A percentile compares a stretch with the other conserved stretches of the same genome.
These are phyloP conservation scores for Micractinium conductrix DNA, from an alignment of 139 green algal species.

Conservation along the genomic window DNA sequence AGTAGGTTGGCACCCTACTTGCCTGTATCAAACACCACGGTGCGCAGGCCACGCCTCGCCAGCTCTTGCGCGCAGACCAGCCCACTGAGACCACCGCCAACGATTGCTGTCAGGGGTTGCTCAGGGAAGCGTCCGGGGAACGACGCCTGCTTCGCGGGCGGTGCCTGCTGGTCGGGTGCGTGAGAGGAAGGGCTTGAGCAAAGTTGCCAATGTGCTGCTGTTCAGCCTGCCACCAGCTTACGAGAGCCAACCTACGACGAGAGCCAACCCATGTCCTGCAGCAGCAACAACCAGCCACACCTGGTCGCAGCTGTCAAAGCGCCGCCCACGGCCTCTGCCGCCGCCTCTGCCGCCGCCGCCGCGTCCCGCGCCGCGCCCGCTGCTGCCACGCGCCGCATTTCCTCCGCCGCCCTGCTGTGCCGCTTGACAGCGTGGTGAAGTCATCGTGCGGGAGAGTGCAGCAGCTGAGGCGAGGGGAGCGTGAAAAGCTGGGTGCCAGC, in stretches of 20 bases:
- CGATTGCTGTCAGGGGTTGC: slow-evolving; percentile 63
- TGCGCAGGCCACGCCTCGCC: slow-evolving; percentile 46
- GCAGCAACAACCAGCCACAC: background rate
- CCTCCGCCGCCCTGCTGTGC: background rate
- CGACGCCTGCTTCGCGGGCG: background rate
- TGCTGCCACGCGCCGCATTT: background rate
- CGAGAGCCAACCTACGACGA: no score
- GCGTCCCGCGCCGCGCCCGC: background rate
- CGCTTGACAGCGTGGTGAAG: background rate
- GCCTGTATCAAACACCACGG: slow-evolving; percentile 75
- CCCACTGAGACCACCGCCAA: slow-evolving; percentile 72
- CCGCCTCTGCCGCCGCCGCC: background rate
- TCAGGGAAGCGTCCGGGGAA: slow-evolving; percentile 16
- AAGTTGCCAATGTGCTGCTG: no score
- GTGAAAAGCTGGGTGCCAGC: no score
- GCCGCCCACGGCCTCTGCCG: background rate
- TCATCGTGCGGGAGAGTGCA: no score
- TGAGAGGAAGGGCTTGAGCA: no score
- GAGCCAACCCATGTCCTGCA: no score
- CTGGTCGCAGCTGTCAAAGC: background rate
- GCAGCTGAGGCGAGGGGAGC: no score
- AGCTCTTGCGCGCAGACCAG: slow-evolving; percentile 66
- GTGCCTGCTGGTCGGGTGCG: background rate
- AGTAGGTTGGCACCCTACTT: background rate
- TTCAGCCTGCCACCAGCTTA: background rate